Evolutionary conservation across 2,329 filamentous ascomycete genomes (phyloP).

Genomic region (Cadophora sp.): DNA sequence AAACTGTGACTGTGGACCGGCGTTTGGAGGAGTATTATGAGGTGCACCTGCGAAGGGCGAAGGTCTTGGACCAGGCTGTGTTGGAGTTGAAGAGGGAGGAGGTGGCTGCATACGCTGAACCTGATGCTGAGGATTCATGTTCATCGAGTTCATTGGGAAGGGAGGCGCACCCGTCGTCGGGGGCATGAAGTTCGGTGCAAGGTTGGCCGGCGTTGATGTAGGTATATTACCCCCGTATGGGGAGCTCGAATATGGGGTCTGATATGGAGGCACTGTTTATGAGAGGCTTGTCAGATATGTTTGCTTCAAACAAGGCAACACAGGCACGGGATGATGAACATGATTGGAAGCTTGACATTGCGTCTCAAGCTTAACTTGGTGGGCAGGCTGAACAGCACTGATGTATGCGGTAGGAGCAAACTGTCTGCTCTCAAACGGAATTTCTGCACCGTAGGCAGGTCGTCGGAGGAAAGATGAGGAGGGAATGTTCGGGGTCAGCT

Average conservation of each 20-base stretch:
- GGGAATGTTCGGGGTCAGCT: constrained; percentile 2
- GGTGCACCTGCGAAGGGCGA: constrained; percentile 39
- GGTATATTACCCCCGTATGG: constrained; percentile 55
- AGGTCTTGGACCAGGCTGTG: constrained; percentile 35
- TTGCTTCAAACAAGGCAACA: constrained; percentile 27
- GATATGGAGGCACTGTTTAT: constrained; percentile 59
- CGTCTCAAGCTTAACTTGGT: constrained; percentile 21
- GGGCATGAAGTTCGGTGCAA: constrained; percentile 65
- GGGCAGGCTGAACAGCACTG: constrained; percentile 23
- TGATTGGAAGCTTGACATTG: constrained; percentile 29
- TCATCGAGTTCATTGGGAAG: constrained; percentile 61
- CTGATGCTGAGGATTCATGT: constrained; percentile 43
- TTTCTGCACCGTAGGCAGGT: neutral
- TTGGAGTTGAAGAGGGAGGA: constrained; percentile 40
- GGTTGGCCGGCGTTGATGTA: constrained; percentile 49
- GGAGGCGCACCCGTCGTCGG: constrained; percentile 54
- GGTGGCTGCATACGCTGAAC: constrained; percentile 44
- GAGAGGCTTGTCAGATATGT: constrained; percentile 39
- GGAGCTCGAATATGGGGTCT: constrained; percentile 62
- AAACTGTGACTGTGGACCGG: constrained; percentile 41
- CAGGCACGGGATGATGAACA: constrained; percentile 30
- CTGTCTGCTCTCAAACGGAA: neutral
- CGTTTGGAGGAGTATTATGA: constrained; percentile 42
- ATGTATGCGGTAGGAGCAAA: constrained; percentile 16
- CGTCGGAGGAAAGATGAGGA: constrained; percentile 11